phyloP scores from a whole-genome alignment of 2,329 filamentous ascomycete species.

The Penicillium corylophilum region DNA sequence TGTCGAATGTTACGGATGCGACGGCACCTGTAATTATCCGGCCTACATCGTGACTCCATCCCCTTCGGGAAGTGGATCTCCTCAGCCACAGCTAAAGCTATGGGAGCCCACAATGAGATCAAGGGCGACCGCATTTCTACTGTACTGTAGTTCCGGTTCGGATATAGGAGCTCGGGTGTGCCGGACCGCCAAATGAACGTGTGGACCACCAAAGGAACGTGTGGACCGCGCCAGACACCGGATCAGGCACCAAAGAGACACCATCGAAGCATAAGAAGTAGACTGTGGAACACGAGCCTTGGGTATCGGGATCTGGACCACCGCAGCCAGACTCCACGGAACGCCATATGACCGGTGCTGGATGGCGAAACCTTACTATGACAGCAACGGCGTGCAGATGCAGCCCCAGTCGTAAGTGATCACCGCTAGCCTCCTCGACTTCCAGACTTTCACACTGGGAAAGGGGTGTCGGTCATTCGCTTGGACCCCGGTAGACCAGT shows the following conservation, averaged over 20 bases:
- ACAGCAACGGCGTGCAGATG: not conserved
- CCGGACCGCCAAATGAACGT: slow-evolving; percentile 15
- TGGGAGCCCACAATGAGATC: not conserved
- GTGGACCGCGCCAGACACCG: not conserved
- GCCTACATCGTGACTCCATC: not conserved
- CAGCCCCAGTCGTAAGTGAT: not conserved
- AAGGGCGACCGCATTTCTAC: slow-evolving; percentile 4
- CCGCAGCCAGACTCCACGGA: not conserved
- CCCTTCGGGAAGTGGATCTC: not conserved
- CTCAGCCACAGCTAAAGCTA: not conserved
- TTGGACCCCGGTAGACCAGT: not conserved
- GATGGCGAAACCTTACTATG: slow-evolving; percentile 10
- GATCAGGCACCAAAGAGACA: slow-evolving; percentile 1
- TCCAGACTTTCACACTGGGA: no score
- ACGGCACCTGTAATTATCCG: slow-evolving; percentile 2
- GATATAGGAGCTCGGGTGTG: no score
- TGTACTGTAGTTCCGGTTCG: not conserved
- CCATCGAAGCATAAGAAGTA: slow-evolving; percentile 2
- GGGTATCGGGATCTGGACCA: slow-evolving; percentile 12
- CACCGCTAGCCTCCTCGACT: no score
- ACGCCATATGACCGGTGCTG: slow-evolving; percentile 3
- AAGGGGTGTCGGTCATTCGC: not conserved
- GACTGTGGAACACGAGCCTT: slow-evolving; percentile 8
- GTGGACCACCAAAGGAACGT: slow-evolving; percentile 1
- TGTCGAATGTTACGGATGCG: not conserved